Evolutionary conservation across 805 yeast genomes (phyloP).

Genomic region (Teunomyces barrocoloradensis): DNA sequence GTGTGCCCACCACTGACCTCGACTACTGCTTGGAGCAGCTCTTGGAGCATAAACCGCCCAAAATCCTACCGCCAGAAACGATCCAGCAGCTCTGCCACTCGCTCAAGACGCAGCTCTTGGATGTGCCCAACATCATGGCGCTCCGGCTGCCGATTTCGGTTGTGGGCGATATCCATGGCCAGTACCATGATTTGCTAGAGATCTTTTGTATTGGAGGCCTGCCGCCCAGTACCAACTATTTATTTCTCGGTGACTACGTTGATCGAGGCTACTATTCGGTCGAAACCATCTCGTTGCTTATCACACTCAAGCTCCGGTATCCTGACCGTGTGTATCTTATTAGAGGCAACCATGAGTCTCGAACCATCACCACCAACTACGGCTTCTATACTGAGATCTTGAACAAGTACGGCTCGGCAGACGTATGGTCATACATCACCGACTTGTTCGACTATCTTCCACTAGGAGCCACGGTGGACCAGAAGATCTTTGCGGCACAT

Average conservation of each 20-base stretch:
- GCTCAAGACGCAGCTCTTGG: constrained; percentile 73
- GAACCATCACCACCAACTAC: constrained; percentile 95
- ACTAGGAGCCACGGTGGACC: constrained; percentile 84
- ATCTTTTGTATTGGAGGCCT: constrained; percentile 91
- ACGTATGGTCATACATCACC: constrained; percentile 86
- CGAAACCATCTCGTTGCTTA: constrained; percentile 83
- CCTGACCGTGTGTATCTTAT: constrained; percentile 80
- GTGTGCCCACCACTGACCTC: constrained; percentile 35
- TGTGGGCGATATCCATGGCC: constrained; percentile 98
- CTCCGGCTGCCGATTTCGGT: constrained; percentile 85
- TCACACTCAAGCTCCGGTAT: constrained; percentile 81
- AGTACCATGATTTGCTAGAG: constrained; percentile 89
- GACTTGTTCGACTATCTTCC: constrained; percentile 91
- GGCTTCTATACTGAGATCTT: constrained; percentile 96
- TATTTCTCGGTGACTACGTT: constrained; percentile 93
- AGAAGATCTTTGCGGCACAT: constrained; percentile 89
- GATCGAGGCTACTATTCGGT: constrained; percentile 93
- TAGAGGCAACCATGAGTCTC: constrained; percentile 94
- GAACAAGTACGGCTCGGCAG: constrained; percentile 67
- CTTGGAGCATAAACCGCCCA: constrained; percentile 41
- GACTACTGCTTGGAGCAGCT: constrained; percentile 44
- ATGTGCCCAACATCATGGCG: constrained; percentile 84
- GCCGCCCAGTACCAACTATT: constrained; percentile 89
- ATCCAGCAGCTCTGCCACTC: constrained; percentile 50
- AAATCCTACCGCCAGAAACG: constrained; percentile 39